Evolutionary conservation across 495 filamentous ascomycete species (phyloP).

Genomic region (Peziza echinospora): DNA sequence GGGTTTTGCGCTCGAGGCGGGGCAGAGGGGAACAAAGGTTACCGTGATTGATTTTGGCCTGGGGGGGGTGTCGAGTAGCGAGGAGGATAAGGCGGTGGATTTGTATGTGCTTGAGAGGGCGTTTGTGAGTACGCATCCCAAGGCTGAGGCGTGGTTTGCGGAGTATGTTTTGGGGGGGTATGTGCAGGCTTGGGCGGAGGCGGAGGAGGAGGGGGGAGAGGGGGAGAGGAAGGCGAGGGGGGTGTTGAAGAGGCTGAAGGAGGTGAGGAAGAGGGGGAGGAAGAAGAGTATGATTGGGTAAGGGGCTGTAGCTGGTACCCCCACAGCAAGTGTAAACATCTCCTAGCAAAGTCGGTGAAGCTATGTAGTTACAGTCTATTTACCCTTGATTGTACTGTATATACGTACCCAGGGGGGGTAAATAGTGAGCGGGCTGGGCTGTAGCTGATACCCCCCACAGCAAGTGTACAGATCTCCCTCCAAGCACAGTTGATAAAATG

Average conservation of each 20-base stretch:
- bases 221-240: conserved; percentile 7
- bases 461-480: too few relatives aligned
- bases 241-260: conserved; percentile 48
- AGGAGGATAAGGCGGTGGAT: conserved; percentile 91
- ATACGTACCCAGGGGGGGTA: too few relatives aligned
- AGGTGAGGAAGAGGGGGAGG: conserved; percentile 85
- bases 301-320: too few relatives aligned
- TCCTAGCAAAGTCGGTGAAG: too few relatives aligned
- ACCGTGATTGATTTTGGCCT: conserved; percentile 92
- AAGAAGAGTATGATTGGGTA: conserved; percentile 95
- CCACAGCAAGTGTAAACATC: too few relatives aligned
- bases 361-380: too few relatives aligned
- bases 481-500: too few relatives aligned
- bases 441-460: too few relatives aligned
- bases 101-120: conserved; percentile 90
- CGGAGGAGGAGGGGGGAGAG: conserved; percentile 8
- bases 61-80: conserved; percentile 54
- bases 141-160: conserved; percentile 54
- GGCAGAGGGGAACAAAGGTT: conserved; percentile 25
- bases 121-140: conserved; percentile 87
- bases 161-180: conserved; percentile 41
- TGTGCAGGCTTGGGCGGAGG: conserved; percentile 35
- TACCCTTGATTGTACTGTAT: too few relatives aligned
- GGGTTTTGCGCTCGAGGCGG: conserved; percentile 14
- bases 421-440: too few relatives aligned